Base-by-base conservation (phyloP, 345 rosid genomes). In the Arabidopsis arenosa region DNA sequence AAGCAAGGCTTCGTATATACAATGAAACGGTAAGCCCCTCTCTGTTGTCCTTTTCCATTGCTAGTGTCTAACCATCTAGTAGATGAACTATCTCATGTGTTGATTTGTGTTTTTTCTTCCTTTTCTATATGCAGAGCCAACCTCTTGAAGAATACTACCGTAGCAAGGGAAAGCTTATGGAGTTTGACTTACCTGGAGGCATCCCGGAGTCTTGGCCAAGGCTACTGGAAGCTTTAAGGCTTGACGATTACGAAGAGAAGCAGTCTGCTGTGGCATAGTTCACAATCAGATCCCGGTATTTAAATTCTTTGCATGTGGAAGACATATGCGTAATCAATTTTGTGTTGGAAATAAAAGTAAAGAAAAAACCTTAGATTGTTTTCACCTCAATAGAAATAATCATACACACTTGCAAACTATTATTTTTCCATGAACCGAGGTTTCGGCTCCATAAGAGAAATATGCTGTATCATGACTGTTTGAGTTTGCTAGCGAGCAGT, bases 201-300 rank as follows among this genome's bases (percentile, higher is more conserved):
- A 92, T 94, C 76, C 96, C 90, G 0, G 96, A 90, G 78, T 90
- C 98, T 0, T 94, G 98, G 98, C 98, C 97, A 43, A 94, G 88
- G 90, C 81, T 94, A 79, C 86, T 92, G 73, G 87, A 90, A 83
- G 96, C 89, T 62, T 84, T 94, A 56, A 89, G 88, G 83, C 91
- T 92, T 55, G 97, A 90, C 35, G 95, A 90, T 18, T 84, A 79
- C 40, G 92, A 91, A 72, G 89, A 87, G 77, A 90, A 86, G 73
- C 89, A 73, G 69, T 86, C 88, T 68, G 93, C 87, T 9, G 91
- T 81, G 44, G 97, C 97, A 2, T 90, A 83, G 85, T 68, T 45
- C 21, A 13, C 68, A 66, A 11, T 17, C 15, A n/a, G 65, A 53
- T 41, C 60, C 68, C 39, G 77, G 80, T 81, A 79, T 74, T 73